Base-by-base conservation (phyloP, 768 basidiomycete genomes). In the Dentipellis sp. region DNA sequence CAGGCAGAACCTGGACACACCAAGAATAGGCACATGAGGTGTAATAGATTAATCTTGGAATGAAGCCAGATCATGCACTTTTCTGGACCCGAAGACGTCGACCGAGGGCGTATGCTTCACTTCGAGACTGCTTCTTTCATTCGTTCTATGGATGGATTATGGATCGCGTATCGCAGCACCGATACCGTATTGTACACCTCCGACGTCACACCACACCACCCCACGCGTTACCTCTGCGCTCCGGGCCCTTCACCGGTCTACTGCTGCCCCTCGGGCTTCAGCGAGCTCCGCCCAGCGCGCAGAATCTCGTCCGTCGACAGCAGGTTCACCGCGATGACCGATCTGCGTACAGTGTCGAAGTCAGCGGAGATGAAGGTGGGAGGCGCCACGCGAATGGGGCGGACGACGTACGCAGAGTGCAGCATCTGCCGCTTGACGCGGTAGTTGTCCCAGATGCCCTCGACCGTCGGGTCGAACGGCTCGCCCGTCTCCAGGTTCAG, bases 381-480 rank as follows among this genome's bases (percentile, higher is more conserved):
- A 53, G 46, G 50, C 9, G 56, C 22, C 45, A 54, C 58, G 37
- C 39, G 6, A 8, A 19, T 11, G 49, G 46, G 39, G 17, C 9
- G 10, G 45, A 23, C 40, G 23, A 74, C 84, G 67, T 63, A 94
- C 93, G 91, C 91, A 66, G 93, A 95, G 67, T 97, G 94, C 48
- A 99, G 73, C 93, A 99, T 97, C 68, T 99, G 97, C 58, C 95
- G 78, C 77, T 99, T 99, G 58, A 99, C 97, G 62, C 97, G 79
- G 68, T 97, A 98, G 73, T 97, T 98, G 69, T 99, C 97, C 94
- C 94, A 99, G 23, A 99, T 85, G 38, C 97, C 97, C 67, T 94
- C 89, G 5, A 91, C 85, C 10, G 91, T 91, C 19, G 97, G 97
- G 66, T 99, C 95, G 66, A 95, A 89, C 1, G 95, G 94, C 70